phyloP scores from a whole-genome alignment of 2,329 filamentous ascomycete species.

The Colletotrichum paranaense region DNA sequence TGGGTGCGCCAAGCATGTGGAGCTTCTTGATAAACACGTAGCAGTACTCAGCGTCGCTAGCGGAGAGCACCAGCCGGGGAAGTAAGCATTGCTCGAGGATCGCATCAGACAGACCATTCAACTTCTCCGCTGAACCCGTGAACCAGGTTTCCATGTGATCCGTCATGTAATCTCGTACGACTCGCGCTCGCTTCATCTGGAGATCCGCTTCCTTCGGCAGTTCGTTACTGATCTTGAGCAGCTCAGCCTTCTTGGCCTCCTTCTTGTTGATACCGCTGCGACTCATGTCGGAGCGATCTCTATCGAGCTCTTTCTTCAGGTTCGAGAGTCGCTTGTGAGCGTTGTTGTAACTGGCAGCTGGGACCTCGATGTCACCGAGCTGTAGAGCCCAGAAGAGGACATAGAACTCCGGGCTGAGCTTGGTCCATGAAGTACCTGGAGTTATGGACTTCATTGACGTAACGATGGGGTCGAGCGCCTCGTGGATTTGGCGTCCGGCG shows the following conservation, averaged over 20 bases:
- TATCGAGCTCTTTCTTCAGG: slow-evolving; percentile 74
- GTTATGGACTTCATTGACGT: slow-evolving; percentile 72
- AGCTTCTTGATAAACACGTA: slow-evolving; percentile 89
- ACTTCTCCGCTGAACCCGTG: slow-evolving; percentile 68
- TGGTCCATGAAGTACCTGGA: slow-evolving; percentile 72
- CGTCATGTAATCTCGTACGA: slow-evolving; percentile 76
- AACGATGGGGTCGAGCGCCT: slow-evolving; percentile 80
- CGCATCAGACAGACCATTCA: slow-evolving; percentile 76
- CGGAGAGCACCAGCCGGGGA: slow-evolving; percentile 86
- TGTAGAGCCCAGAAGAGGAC: slow-evolving; percentile 93
- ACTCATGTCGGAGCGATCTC: slow-evolving; percentile 79
- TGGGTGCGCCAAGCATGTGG: slow-evolving; percentile 84
- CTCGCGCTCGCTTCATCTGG: slow-evolving; percentile 75
- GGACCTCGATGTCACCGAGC: slow-evolving; percentile 82
- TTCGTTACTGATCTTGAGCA: slow-evolving; percentile 75
- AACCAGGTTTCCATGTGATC: slow-evolving; percentile 87
- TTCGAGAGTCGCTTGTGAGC: slow-evolving; percentile 78
- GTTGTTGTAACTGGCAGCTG: slow-evolving; percentile 80
- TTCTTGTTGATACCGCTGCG: slow-evolving; percentile 73
- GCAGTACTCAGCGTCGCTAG: slow-evolving; percentile 88
- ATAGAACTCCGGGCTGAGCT: slow-evolving; percentile 84
- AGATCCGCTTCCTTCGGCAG: slow-evolving; percentile 74
- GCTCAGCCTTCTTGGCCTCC: slow-evolving; percentile 75
- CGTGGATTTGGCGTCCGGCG: slow-evolving; percentile 65
- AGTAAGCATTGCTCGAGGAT: slow-evolving; percentile 92